These are phyloP conservation scores for Tripterygium wilfordii DNA, from an alignment of 177 flowering plant species.

Conservation along the genomic window DNA sequence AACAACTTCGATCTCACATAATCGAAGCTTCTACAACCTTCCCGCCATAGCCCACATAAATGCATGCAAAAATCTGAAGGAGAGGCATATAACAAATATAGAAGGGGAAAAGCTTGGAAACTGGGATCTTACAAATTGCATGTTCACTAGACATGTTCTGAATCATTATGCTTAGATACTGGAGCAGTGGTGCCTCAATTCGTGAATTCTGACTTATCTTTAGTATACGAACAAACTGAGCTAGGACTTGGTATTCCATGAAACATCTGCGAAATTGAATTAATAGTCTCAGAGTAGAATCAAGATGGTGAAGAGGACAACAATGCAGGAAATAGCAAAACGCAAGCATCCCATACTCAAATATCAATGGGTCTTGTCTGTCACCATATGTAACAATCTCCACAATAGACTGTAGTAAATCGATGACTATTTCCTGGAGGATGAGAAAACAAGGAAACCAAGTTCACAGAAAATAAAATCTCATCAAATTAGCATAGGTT, in stretches of 20 bases:
- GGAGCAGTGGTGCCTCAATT: constrained; percentile 54
- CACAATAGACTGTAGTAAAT: constrained; percentile 50
- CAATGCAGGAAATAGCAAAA: background rate
- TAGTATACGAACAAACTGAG: constrained; percentile 57
- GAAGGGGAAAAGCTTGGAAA: background rate
- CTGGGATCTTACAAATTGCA: constrained; percentile 53
- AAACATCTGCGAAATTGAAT: constrained; percentile 39
- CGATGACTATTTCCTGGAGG: constrained; percentile 48
- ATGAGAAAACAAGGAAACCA: background rate
- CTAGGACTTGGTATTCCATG: constrained; percentile 64
- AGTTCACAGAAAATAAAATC: background rate
- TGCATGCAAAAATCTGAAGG: background rate
- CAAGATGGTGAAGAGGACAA: background rate
- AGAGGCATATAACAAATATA: background rate
- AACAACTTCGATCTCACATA: too few relatives aligned
- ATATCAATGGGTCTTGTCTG: constrained; percentile 51
- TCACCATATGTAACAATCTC: constrained; percentile 71
- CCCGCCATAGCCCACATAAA: background rate
- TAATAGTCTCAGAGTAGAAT: background rate
- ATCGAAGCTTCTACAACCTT: too few relatives aligned
- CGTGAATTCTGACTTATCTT: constrained; percentile 42
- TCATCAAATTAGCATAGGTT: background rate
- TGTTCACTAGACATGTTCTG: constrained; percentile 59
- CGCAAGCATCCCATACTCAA: constrained; percentile 39
- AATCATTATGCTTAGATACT: constrained; percentile 66